Conservation (phyloP, 2,329 filamentous ascomycete species). For the Cordyceps farinosa region DNA sequence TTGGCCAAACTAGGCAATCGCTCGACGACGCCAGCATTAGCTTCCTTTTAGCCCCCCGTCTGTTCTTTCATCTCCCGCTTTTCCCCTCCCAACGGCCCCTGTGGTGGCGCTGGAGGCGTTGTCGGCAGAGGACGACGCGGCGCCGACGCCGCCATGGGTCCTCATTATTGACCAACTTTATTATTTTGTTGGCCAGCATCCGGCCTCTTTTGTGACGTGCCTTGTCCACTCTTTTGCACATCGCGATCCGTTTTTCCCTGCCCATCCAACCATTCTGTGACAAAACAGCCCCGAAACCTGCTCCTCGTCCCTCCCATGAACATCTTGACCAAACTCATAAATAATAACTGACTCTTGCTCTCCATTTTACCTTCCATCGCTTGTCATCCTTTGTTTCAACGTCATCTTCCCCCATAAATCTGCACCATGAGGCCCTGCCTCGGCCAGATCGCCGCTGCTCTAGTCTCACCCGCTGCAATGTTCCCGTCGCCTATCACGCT, state of each 20-base stretch:
- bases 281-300: neutral
- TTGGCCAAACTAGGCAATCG: neutral
- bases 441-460: neutral
- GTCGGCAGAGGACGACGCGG: neutral
- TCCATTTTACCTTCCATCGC: no score
- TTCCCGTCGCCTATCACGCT: neutral
- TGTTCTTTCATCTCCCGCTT: neutral
- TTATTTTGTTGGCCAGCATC: neutral
- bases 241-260: neutral
- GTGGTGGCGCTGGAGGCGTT: neutral
- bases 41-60: neutral
- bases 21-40: conserved; percentile 10
- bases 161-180: neutral
- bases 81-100: neutral
- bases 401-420: neutral
- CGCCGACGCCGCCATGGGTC: neutral
- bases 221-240: conserved; percentile 1
- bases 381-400: neutral
- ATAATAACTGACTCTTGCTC: neutral
- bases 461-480: neutral
- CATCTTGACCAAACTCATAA: neutral
- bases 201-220: neutral
- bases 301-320: neutral
- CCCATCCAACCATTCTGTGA: neutral
- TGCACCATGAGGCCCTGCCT: neutral